phyloP scores from a whole-genome alignment of 768 basidiomycete species.

The button mushroom (Agaricus bisporus) region DNA sequence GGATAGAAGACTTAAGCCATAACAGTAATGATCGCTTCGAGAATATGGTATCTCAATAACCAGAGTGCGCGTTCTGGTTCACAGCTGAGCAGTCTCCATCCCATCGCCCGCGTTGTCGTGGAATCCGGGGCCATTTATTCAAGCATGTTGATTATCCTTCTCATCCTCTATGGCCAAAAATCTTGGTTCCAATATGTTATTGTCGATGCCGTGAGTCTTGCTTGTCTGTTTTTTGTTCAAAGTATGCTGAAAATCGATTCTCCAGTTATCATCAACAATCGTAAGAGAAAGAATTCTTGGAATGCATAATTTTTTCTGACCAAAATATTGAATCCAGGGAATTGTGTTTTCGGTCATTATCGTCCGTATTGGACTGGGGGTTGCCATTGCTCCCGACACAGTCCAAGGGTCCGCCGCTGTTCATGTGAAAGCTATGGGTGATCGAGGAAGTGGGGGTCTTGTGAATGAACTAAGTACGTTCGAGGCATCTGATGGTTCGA shows the following conservation, averaged over 20 bases:
- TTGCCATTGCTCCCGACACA: conserved; percentile 16
- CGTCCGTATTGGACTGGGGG: conserved; percentile 30
- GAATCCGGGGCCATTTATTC: conserved; percentile 34
- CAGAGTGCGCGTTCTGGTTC: conserved; percentile 16
- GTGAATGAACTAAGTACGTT: conserved; percentile 3
- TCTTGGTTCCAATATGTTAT: conserved; percentile 31
- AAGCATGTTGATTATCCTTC: conserved; percentile 23
- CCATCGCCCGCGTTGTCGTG: conserved; percentile 27
- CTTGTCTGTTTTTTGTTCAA: neutral
- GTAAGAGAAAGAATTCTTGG: neutral
- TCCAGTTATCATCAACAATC: conserved; percentile 6
- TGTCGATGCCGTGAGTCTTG: conserved; percentile 26
- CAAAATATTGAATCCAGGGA: conserved; percentile 15
- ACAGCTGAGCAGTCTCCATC: conserved; percentile 19
- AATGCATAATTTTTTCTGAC: neutral
- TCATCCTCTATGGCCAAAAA: conserved; percentile 25
- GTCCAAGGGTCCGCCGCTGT: neutral
- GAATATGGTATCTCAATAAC: conserved; percentile 28
- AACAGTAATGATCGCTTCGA: conserved; percentile 24
- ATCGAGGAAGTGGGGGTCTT: neutral
- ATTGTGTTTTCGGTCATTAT: conserved; percentile 34
- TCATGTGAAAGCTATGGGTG: neutral
- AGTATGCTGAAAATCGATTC: neutral
- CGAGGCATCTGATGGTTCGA: neutral
- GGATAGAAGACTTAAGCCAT: neutral